phyloP scores from a whole-genome alignment of 805 yeast species.

The Kuraishia hungarica region DNA sequence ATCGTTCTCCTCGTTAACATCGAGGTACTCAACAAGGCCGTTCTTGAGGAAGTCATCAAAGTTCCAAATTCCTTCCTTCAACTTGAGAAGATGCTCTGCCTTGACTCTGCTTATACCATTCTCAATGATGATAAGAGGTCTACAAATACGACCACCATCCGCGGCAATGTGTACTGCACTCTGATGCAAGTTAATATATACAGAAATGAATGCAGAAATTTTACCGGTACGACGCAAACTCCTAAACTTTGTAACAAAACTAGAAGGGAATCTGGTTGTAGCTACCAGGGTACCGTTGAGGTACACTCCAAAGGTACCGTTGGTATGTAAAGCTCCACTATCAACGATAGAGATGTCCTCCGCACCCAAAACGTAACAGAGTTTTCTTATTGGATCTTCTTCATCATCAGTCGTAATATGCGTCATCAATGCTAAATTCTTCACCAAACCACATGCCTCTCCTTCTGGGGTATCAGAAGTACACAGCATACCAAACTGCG shows the following conservation, averaged over 20 bases:
- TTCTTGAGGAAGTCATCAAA: conserved; percentile 83
- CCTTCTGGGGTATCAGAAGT: conserved; percentile 99
- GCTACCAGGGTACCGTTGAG: conserved; percentile 94
- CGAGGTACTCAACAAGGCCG: conserved; percentile 91
- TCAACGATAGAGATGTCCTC: conserved; percentile 79
- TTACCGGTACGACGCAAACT: conserved; percentile 74
- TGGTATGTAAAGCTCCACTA: conserved; percentile 70
- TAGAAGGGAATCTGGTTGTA: conserved; percentile 77
- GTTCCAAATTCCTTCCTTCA: conserved; percentile 64
- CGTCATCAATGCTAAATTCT: conserved; percentile 95
- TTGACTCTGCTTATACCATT: conserved; percentile 62
- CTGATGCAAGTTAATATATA: conserved; percentile 85
- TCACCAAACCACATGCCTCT: conserved; percentile 98
- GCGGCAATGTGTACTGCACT: conserved; percentile 95
- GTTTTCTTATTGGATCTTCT: conserved; percentile 73
- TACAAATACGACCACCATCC: conserved; percentile 97
- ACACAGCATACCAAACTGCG: conserved; percentile 98
- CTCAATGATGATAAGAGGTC: conserved; percentile 87
- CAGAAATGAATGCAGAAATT: conserved; percentile 83
- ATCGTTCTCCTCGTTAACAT: conserved; percentile 96
- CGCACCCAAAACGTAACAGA: conserved; percentile 80
- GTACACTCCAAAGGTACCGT: conserved; percentile 76
- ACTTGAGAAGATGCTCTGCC: conserved; percentile 55
- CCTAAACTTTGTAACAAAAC: conserved; percentile 75
- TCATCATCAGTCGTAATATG: conserved; percentile 98